These are phyloP conservation scores for Lindgomyces ingoldianus DNA, from an alignment of 495 filamentous ascomycete species.

Conservation along the genomic window DNA sequence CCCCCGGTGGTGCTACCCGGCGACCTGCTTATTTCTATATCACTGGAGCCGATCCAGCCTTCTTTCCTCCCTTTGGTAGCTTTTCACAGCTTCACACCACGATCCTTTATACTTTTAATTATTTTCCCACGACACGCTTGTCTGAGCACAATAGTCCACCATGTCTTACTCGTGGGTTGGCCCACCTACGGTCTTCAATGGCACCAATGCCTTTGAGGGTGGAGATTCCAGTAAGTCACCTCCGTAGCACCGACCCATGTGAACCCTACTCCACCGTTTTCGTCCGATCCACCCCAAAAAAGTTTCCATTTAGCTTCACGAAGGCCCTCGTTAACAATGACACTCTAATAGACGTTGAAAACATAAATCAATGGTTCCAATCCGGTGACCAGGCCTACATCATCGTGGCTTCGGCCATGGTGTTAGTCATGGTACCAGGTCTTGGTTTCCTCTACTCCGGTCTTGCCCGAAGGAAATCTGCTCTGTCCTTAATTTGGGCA, in stretches of 20 bases:
- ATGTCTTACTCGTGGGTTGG: slow-evolving; percentile 85
- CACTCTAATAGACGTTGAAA: slow-evolving; percentile 59
- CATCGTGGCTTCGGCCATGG: slow-evolving; percentile 89
- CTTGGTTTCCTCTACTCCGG: slow-evolving; percentile 71
- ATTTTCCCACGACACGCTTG: not conserved
- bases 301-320: too few relatives aligned
- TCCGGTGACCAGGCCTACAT: slow-evolving; percentile 84
- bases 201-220: slow-evolving; percentile 68
- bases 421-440: slow-evolving; percentile 83
- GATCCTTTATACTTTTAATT: slow-evolving; percentile 10
- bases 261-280: not conserved
- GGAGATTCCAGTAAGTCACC: slow-evolving; percentile 76
- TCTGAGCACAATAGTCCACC: slow-evolving; percentile 5
- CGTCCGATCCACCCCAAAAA: not conserved
- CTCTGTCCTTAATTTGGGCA: slow-evolving; percentile 70
- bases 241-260: not conserved
- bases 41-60: slow-evolving; percentile 2
- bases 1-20: slow-evolving; percentile 19
- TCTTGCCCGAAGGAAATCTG: slow-evolving; percentile 64
- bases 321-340: slow-evolving; percentile 1
- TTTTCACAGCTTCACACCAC: slow-evolving; percentile 12
- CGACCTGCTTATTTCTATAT: slow-evolving; percentile 26
- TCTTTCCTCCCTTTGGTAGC: slow-evolving; percentile 4
- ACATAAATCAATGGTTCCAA: slow-evolving; percentile 85
- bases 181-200: slow-evolving; percentile 71